Base-by-base conservation (phyloP, 352 stramenopile genomes). In the Vaucheria bursata region DNA sequence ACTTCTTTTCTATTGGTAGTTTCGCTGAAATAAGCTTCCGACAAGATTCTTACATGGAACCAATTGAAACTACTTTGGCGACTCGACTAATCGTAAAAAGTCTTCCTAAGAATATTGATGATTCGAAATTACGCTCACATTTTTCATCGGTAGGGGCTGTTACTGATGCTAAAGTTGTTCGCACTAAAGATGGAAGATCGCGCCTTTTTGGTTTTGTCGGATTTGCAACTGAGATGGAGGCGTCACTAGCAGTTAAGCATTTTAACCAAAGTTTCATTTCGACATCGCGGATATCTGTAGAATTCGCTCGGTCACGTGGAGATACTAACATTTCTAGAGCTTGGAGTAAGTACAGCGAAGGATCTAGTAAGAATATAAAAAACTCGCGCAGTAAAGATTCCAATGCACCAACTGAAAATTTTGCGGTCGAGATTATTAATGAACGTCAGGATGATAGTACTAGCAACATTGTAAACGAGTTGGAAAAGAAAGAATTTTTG, bases 311-410 rank as follows among this genome's bases (percentile, higher is more conserved):
- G 31, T 53, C 31, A 7, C 65, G 68, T 75, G 81, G 79, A 49
- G 81, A 76, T 32, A 64, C 59, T 37, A 65, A 59, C 36, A 81
- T 74, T 31, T 74, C 82, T 45, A 87, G 90, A 0, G 90, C 90
- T 12, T 95, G 90, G 90, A 96, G 89, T 82, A 94, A 93, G 75
- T 90, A 95, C 75, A 94, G 90, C 84, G 93, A 88, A 39, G 65
- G 65, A 74, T 86, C 86, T 67, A 77, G 79, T 68, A 84, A 90
- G 53, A 40, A 65, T 37, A 29, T 66, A 32, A 65, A 78, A 1
- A 18, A 25, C 12, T 1, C 65, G 8, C 5, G 5, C 18, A 8
- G 59, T 34, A 69, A 38, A 29, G 5, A 29, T 8, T 32, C 65
- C 8, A 35, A 29, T 2, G 65, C 6, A 72, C 1, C 8, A 36